These are phyloP conservation scores for Fusarium brevicatenulatum DNA, from an alignment of 2,329 filamentous ascomycete genomes.

Conservation along the genomic window DNA sequence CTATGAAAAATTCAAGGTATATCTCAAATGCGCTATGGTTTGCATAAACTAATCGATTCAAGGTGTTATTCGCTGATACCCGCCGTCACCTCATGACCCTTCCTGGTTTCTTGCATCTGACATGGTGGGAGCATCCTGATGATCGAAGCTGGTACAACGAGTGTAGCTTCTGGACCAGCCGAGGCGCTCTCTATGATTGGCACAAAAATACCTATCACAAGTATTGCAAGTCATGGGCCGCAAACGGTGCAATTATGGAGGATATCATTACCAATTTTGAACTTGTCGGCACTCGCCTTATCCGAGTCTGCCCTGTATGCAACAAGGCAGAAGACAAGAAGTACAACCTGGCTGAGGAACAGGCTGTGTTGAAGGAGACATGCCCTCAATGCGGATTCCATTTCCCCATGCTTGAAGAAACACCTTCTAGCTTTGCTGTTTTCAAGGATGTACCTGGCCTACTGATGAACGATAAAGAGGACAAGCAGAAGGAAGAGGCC, in stretches of 20 bases:
- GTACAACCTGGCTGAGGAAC: constrained; percentile 33
- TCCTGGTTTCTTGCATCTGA: constrained; percentile 20
- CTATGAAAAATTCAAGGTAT: constrained; percentile 26
- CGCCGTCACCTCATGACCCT: constrained; percentile 26
- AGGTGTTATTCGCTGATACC: constrained; percentile 29
- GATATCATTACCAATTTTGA: constrained; percentile 39
- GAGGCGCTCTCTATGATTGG: constrained; percentile 30
- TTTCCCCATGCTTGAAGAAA: constrained; percentile 31
- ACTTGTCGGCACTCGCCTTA: constrained; percentile 28
- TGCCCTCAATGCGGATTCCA: constrained; percentile 36
- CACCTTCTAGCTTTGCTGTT: constrained; percentile 29
- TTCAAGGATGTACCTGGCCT: constrained; percentile 20
- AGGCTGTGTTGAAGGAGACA: constrained; percentile 27
- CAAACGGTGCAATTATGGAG: constrained; percentile 34
- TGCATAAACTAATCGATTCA: accelerated
- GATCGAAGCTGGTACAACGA: constrained; percentile 32
- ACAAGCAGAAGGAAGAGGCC: background rate
- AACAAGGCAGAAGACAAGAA: constrained; percentile 35
- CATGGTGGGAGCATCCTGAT: constrained; percentile 32
- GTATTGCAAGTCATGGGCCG: constrained; percentile 31
- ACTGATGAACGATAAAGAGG: background rate
- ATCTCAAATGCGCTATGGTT: accelerated
- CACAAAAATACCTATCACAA: constrained; percentile 38
- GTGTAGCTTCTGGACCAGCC: constrained; percentile 36
- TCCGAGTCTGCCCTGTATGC: constrained; percentile 32